Evolutionary conservation across 345 rosid genomes (phyloP).

Genomic region (Syzygium grande): DNA sequence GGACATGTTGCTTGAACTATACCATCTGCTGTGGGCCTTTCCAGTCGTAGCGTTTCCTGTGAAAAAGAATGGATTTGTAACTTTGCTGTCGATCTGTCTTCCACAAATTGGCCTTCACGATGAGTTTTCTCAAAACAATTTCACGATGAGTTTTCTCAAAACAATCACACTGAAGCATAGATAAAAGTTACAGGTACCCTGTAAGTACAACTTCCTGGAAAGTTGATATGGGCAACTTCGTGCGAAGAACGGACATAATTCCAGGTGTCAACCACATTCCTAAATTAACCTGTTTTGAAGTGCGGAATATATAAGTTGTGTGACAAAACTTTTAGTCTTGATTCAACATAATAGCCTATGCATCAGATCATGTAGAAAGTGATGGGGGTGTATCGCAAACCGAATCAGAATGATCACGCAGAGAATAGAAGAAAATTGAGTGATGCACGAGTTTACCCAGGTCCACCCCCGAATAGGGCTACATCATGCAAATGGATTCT

Average conservation of each 20-base stretch:
- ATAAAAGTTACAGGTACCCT: neutral
- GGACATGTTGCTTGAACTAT: constrained; percentile 4
- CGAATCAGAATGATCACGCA: too few relatives aligned
- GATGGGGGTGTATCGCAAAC: too few relatives aligned
- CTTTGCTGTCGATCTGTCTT: neutral
- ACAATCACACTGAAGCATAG: neutral
- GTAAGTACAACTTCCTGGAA: constrained; percentile 2
- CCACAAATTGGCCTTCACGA: neutral
- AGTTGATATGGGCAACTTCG: neutral
- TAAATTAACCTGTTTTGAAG: neutral
- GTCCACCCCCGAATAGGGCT: too few relatives aligned
- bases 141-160: too few relatives aligned
- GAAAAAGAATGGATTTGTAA: too few relatives aligned
- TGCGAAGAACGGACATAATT: neutral
- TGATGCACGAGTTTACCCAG: too few relatives aligned
- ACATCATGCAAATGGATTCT: too few relatives aligned
- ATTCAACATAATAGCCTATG: neutral
- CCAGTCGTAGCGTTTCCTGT: neutral
- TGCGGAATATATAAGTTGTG: neutral
- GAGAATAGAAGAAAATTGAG: too few relatives aligned
- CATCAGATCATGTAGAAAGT: neutral
- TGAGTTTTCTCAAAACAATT: too few relatives aligned
- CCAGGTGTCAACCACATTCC: neutral
- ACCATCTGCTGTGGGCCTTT: neutral
- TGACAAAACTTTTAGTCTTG: neutral